Base-by-base conservation (phyloP, 257 asterid genomes). In the Nicotiana tomentosiformis region DNA sequence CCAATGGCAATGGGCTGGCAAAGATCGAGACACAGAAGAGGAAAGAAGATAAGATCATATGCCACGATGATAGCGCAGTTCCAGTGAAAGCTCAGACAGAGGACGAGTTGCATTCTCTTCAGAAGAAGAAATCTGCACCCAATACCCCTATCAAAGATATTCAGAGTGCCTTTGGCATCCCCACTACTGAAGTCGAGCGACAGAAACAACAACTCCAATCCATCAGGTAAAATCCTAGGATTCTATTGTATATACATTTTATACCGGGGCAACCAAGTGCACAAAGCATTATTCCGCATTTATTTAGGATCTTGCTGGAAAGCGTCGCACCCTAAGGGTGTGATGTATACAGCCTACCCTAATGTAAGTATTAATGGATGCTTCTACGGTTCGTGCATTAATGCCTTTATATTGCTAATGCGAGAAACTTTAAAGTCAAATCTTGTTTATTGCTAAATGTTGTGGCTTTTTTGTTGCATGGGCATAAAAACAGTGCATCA, bases 41-140 rank as follows among this genome's bases (percentile, higher is more conserved):
- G 81, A 77, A 77, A 55, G 88, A 67, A 7, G 89, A 84, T 67
- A 53, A 14, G 57, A 53, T 53, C 57, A 79, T 94, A 82, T 94
- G 97, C 90, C 94, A 93, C 84, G 97, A 94, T 43, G 98, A 94
- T 82, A 90, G 93, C 56, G 85, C 90, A 0, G 84, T 77, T 49
- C 93, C 98, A 20, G 93, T 94, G 85, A 93, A 88, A 86, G 98
- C 97, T 26, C 91, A 90, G 88, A 94, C 94, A 51, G 82, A 93
- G 20, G 95, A 94, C 56, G 95, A 94, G 66, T 82, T 94, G 85
- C 98, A 93, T 88, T 93, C 97, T 7, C 95, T 94, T 18, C 98
- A 94, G 91, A 94, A 78, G 89, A 94, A 94, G 89, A 94, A 84
- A 79, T 91, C 98, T 46, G 95, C 92, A 18, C 97, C 97, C 0